Evolutionary conservation across 2,329 filamentous ascomycete species (phyloP), one percentile per base, ranked within the genome.

Genomic region (Parasarocladium wereldwijsianum): DNA sequence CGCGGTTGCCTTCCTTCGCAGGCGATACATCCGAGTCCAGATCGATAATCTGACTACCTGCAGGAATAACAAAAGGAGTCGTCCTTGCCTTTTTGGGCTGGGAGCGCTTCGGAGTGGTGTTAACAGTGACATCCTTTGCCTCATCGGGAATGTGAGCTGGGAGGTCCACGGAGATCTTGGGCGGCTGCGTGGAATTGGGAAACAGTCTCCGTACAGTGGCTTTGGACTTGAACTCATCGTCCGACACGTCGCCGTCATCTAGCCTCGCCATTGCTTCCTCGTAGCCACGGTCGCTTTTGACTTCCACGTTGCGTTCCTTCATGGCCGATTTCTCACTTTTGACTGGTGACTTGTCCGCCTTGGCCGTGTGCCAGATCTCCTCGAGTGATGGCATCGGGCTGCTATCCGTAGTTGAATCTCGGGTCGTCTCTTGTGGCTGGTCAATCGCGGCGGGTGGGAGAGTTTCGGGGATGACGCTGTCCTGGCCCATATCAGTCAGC

Each of bases 191-290:
- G 9, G 45, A 43, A 16, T 49, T 47, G 24, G 45, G 45, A n/a
- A 55, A 53, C 5, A 54, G 34, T 4, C 32, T 42, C 17, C 40
- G 40, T 19, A 38, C 38, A 14, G 44, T 38, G 23, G 40, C 46
- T 17, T 45, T 44, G 16, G 37, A 36, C 12, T 41, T 41, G n/a
- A 22, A 14, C 15, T 18, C 34, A 17, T 47, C 44, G 12, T n/a
- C n/a, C n/a, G 46, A 44, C 14, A 46, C 39, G 11, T 47, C 45
- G 2, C 40, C 47, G 3, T 49, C 46, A 15, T 63, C 60, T 1
- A 62, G 38, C 17, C 44, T 55, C 17, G 50, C 50, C 52, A 63
- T 63, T 8, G 49, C 54, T 31, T 57, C 57, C 21, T 63, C 52
- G 29, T 62, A 62, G 9, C 57, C 58, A 3, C 39, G 19, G 31